These are phyloP conservation scores for Penicillium turbatum DNA, from an alignment of 495 filamentous ascomycete species.

Conservation along the genomic window DNA sequence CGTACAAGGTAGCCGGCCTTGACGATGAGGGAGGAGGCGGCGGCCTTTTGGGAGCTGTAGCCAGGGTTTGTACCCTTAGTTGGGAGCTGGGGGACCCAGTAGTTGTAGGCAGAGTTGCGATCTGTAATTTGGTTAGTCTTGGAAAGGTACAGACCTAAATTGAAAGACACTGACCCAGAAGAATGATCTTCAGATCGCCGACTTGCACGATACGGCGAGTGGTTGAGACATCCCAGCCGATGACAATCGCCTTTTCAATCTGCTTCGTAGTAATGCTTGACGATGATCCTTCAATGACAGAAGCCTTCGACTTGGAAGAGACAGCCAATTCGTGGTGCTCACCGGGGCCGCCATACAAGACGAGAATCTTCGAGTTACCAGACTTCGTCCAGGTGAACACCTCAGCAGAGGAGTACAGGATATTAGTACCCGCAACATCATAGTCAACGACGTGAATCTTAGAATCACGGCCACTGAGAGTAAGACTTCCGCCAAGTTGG, in stretches of 20 bases:
- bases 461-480: conserved; percentile 67
- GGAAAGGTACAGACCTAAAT: neutral
- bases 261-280: conserved; percentile 39
- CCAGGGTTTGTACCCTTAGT: conserved; percentile 28
- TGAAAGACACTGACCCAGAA: conserved; percentile 38
- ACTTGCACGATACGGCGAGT: conserved; percentile 53
- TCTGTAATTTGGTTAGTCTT: conserved; percentile 31
- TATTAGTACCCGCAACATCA: conserved; percentile 53
- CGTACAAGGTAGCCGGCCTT: conserved; percentile 75
- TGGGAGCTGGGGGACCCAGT: conserved; percentile 60
- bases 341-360: conserved; percentile 66
- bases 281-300: conserved; percentile 46
- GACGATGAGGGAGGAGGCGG: conserved; percentile 55
- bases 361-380: conserved; percentile 54
- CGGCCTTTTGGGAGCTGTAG: conserved; percentile 36
- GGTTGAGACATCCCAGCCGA: conserved; percentile 54
- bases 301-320: conserved; percentile 33
- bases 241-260: conserved; percentile 42
- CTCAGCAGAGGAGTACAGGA: conserved; percentile 74
- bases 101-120: conserved; percentile 71
- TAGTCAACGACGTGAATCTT: conserved; percentile 76
- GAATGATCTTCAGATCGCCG: conserved; percentile 51
- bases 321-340: conserved; percentile 69
- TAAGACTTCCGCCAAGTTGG: conserved; percentile 56
- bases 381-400: conserved; percentile 68